Conservation (phyloP, 352 stramenopile species). For the Globisporangium emineosum region DNA sequence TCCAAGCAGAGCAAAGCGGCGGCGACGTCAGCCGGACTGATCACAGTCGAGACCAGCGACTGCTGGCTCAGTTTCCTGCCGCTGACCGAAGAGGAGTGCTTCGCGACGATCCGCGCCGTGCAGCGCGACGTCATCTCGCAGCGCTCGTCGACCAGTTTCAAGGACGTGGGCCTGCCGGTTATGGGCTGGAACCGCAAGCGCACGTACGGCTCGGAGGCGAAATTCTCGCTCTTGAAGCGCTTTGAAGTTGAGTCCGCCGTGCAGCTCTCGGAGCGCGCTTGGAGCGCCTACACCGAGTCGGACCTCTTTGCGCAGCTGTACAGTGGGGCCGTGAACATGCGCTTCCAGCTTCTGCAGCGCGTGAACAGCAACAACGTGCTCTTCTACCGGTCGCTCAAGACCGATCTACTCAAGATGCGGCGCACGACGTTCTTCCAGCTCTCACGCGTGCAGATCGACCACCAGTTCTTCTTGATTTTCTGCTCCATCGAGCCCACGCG, state of each 20-base stretch:
- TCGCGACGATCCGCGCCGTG: conserved; percentile 13
- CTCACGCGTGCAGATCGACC: conserved; percentile 19
- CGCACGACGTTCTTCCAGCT: conserved; percentile 37
- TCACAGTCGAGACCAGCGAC: conserved; percentile 18
- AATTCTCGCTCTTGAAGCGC: conserved; percentile 32
- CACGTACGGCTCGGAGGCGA: conserved; percentile 20
- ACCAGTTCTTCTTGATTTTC: conserved; percentile 31
- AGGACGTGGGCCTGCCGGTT: conserved; percentile 16
- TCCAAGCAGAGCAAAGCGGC: not conserved
- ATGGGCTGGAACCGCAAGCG: conserved; percentile 39
- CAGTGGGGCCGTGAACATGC: conserved; percentile 27
- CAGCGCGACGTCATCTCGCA: conserved; percentile 23
- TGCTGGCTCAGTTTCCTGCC: conserved; percentile 24
- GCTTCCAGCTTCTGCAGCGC: conserved; percentile 34
- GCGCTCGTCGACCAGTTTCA: conserved; percentile 13
- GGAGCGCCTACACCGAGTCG: conserved; percentile 29
- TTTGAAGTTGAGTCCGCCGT: conserved; percentile 20
- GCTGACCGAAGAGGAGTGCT: conserved; percentile 25
- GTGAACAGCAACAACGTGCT: conserved; percentile 31
- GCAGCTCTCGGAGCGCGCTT: conserved; percentile 18
- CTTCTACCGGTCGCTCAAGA: conserved; percentile 30
- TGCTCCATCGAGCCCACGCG: conserved; percentile 28
- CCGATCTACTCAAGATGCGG: conserved; percentile 22
- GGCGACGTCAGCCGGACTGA: not conserved
- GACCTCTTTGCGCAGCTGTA: conserved; percentile 33